Base-by-base conservation (phyloP, 345 rosid genomes). In the Erysimum cheiranthoides region DNA sequence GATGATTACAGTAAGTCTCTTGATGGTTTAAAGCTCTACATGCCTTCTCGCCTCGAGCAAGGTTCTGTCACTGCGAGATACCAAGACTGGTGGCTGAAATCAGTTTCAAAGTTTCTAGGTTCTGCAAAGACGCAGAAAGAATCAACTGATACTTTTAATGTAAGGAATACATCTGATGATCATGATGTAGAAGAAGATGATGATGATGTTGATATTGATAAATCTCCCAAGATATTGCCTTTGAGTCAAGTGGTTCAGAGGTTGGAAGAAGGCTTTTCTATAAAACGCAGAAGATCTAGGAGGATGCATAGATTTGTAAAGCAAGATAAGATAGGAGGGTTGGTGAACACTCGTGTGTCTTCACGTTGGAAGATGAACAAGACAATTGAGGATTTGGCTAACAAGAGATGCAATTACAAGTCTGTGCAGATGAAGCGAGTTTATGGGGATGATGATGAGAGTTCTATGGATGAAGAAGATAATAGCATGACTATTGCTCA, bases 11-110 rank as follows among this genome's bases (percentile, higher is more conserved):
- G 4, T 13, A 83, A 51, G 56, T 65, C 85, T 25, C 28, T 84
- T 8, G 30, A 47, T 40, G 79, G 73, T 56, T 61, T 43, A 14
- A 78, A 73, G 13, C 68, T 81, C 4, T 82, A 78, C 56, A 71
- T 85, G 56, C 90, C 93, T 13, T 78, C 90, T 25, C 62, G 82
- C 9, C 57, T 59, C 1, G 79, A 61, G 50, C 59, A 25, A 57
- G 54, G 80, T 8, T 81, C 75, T 74, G 79, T 87, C 38, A 84
- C 96, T 5, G 43, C 13, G 2, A 73, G 66, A 4, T 87, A 90
- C 73, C 61, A 39, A 73, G 51, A 76, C 12, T 87, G 89, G 92
- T 84, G 91, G 90, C 65, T 61, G 45, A 68, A 67, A 34, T 69
- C 78, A 45, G 56, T 68, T 32, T 52, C 79, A 9, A n/a, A 51